These are phyloP conservation scores for Penicillium soppii DNA, from an alignment of 495 filamentous ascomycete species.

Conservation along the genomic window DNA sequence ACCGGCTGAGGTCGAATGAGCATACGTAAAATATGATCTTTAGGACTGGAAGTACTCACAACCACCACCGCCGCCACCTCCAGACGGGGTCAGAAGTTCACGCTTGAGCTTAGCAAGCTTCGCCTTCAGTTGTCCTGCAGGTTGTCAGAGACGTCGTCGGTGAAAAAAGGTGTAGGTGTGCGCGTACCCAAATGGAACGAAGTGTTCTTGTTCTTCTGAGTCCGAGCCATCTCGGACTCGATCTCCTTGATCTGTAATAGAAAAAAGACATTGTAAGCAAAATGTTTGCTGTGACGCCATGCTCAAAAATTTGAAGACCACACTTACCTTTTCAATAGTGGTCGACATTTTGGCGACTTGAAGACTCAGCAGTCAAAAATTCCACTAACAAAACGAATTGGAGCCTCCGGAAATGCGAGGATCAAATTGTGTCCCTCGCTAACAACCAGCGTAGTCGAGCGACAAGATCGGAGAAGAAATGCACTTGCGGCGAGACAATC, in stretches of 20 bases:
- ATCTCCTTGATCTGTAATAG: slow-evolving; percentile 86
- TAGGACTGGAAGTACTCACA: slow-evolving; percentile 47
- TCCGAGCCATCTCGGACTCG: slow-evolving; percentile 96
- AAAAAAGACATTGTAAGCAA: slow-evolving; percentile 24
- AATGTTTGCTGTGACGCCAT: slow-evolving; percentile 12
- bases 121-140: slow-evolving; percentile 85
- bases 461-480: slow-evolving; percentile 13
- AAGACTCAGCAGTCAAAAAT: slow-evolving; percentile 15
- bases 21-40: background rate
- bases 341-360: slow-evolving; percentile 75
- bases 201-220: slow-evolving; percentile 98
- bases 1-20: slow-evolving; percentile 58
- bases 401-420: slow-evolving; percentile 1
- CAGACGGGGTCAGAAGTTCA: slow-evolving; percentile 85
- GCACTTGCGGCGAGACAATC: slow-evolving; percentile 27
- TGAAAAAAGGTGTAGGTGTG: slow-evolving; percentile 1
- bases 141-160: slow-evolving; percentile 25
- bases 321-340: slow-evolving; percentile 86
- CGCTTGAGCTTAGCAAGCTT: slow-evolving; percentile 97
- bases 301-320: slow-evolving; percentile 12
- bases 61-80: slow-evolving; percentile 73
- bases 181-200: slow-evolving; percentile 71
- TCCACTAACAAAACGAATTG: slow-evolving; percentile 2
- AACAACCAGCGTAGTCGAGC: slow-evolving; percentile 4
- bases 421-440: slow-evolving; percentile 10